A percentile compares a stretch with the other conserved stretches of the same genome.
Evolutionary conservation across 2,329 filamentous ascomycete species (phyloP).

Genomic region (Trichoderma sp.): DNA sequence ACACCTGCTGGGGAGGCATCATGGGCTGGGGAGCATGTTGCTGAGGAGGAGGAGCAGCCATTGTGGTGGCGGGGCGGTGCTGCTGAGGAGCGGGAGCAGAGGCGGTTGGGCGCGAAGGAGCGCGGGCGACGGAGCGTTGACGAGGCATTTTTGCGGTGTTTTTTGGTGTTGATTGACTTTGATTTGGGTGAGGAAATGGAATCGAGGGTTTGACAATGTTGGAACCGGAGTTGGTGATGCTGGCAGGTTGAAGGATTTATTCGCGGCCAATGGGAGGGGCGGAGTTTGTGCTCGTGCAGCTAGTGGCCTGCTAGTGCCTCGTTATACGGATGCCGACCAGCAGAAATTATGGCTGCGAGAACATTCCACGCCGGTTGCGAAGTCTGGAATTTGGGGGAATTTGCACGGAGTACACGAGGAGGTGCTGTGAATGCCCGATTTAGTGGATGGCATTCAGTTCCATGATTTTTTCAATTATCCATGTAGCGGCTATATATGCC

Average conservation of each 20-base stretch:
- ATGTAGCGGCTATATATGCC: too few species aligned
- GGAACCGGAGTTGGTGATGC: slow-evolving; percentile 4
- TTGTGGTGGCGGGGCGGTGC: slow-evolving; percentile 67
- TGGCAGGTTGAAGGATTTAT: slow-evolving; percentile 3
- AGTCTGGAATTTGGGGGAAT: too few species aligned
- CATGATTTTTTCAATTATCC: too few species aligned
- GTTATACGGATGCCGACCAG: slow-evolving; percentile 22
- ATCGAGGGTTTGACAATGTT: slow-evolving; percentile 25
- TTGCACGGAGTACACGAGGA: too few species aligned
- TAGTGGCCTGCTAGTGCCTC: slow-evolving; percentile 24
- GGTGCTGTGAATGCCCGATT: fast-evolving
- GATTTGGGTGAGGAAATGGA: slow-evolving; percentile 15
- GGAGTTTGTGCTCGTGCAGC: slow-evolving; percentile 25
- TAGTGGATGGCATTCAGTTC: not conserved
- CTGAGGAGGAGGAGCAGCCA: slow-evolving; percentile 52
- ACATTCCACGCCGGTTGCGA: not conserved
- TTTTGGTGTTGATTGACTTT: slow-evolving; percentile 18
- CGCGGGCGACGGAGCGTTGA: slow-evolving; percentile 65
- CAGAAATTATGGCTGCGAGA: not conserved
- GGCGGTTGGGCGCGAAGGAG: slow-evolving; percentile 64
- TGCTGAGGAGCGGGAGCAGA: slow-evolving; percentile 60
- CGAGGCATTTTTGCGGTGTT: slow-evolving; percentile 63
- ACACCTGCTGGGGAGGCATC: slow-evolving; percentile 45
- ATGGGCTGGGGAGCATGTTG: slow-evolving; percentile 48
- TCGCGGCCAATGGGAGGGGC: slow-evolving; percentile 16